Evolutionary conservation across 495 filamentous ascomycete species (phyloP).

Genomic region (Penicillium salamii): DNA sequence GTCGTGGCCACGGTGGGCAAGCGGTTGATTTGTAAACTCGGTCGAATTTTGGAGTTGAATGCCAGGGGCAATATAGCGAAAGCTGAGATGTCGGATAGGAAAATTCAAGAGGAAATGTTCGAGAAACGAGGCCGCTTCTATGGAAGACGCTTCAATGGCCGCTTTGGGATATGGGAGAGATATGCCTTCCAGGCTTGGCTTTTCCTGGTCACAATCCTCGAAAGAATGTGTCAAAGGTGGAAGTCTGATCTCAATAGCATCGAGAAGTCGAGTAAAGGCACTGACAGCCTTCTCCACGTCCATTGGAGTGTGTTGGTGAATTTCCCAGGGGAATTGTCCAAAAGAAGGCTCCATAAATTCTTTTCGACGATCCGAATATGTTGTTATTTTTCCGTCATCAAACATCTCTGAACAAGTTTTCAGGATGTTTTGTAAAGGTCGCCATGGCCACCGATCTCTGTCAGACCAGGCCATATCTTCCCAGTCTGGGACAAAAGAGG

Average conservation of each 20-base stretch:
- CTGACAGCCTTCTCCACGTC: slow-evolving; percentile 12
- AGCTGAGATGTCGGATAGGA: slow-evolving; percentile 1
- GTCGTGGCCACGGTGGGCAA: neutral
- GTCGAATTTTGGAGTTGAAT: neutral
- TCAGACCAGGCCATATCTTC: neutral
- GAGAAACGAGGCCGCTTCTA: neutral
- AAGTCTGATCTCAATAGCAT: slow-evolving; percentile 13
- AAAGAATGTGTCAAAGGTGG: neutral
- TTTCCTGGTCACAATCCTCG: neutral
- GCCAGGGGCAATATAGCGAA: slow-evolving; percentile 13
- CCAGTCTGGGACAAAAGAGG: slow-evolving; percentile 10
- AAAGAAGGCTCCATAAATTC: neutral
- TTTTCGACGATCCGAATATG: neutral
- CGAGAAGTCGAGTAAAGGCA: slow-evolving; percentile 11
- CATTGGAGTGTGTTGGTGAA: slow-evolving; percentile 1
- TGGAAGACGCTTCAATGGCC: neutral
- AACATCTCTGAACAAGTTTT: slow-evolving; percentile 9
- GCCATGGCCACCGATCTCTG: slow-evolving; percentile 3
- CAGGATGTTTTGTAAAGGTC: slow-evolving; percentile 6
- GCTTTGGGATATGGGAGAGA: neutral
- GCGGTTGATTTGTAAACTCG: neutral
- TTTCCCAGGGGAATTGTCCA: slow-evolving; percentile 11
- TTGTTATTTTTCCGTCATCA: slow-evolving; percentile 10
- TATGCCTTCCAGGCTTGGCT: neutral
- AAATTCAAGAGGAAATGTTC: neutral